Evolutionary conservation across 208 protist species (phyloP).

Genomic region (Acanthamoeba culbertsoni): DNA sequence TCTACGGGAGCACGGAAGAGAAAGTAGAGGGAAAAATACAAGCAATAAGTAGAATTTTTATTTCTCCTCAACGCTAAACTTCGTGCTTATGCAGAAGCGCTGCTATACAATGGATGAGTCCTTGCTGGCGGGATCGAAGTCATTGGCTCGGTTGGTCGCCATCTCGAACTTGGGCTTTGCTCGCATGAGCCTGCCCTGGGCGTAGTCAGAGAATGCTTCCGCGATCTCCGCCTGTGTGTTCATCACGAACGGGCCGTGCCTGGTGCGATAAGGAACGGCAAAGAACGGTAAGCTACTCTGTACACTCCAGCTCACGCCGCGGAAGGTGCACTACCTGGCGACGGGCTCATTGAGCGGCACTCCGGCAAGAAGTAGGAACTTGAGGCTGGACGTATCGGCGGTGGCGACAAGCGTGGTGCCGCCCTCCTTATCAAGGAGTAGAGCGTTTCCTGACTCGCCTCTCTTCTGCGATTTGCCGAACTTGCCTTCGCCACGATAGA

Average conservation of each 20-base stretch:
- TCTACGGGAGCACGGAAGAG: no score
- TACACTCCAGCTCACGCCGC: background rate
- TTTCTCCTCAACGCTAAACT: background rate
- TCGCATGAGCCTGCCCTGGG: slow-evolving; percentile 50
- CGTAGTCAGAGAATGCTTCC: slow-evolving; percentile 88
- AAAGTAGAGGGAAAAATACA: background rate
- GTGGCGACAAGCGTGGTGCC: slow-evolving; percentile 37
- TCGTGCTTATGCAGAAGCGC: background rate
- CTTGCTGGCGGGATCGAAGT: slow-evolving; percentile 18
- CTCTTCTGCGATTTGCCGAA: slow-evolving; percentile 64
- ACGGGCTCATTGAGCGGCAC: slow-evolving; percentile 88
- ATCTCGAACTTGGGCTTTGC: slow-evolving; percentile 22
- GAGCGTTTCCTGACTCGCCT: background rate
- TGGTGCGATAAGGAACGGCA: background rate
- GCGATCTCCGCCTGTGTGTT: slow-evolving; percentile 90
- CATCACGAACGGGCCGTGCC: slow-evolving; percentile 93
- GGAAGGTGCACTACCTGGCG: slow-evolving; percentile 59
- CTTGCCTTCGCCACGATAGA: slow-evolving; percentile 65
- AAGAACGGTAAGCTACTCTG: background rate
- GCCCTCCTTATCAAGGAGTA: background rate
- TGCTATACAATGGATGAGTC: background rate
- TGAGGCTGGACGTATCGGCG: slow-evolving; percentile 5
- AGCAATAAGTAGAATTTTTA: background rate
- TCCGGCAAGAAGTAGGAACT: slow-evolving; percentile 76
- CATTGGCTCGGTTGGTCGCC: background rate